Evolutionary conservation across 2,329 filamentous ascomycete genomes (phyloP).

Genomic region (Diaporthe australafricana): DNA sequence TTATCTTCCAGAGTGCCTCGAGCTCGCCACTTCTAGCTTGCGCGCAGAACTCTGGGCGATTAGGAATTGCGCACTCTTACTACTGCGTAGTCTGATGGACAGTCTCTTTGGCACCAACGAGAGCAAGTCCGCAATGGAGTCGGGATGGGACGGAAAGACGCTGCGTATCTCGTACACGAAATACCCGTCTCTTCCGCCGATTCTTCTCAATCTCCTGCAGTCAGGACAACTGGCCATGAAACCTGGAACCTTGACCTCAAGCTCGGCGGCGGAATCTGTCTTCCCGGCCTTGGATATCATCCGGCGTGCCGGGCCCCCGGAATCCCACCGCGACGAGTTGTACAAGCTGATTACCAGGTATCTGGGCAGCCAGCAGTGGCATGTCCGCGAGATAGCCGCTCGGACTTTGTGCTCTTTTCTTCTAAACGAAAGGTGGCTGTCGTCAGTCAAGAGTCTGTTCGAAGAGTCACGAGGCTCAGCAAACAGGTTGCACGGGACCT

Average conservation of each 20-base stretch:
- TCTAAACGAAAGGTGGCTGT: conserved; percentile 62
- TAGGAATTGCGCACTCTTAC: conserved; percentile 90
- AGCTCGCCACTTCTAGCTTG: conserved; percentile 83
- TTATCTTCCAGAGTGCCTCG: conserved; percentile 79
- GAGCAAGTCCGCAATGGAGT: conserved; percentile 72
- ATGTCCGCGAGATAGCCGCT: conserved; percentile 84
- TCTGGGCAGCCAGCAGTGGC: conserved; percentile 79
- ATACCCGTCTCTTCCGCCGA: conserved; percentile 72
- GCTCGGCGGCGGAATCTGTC: conserved; percentile 72
- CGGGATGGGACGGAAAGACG: conserved; percentile 72
- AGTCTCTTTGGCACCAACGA: conserved; percentile 81
- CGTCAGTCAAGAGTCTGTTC: conserved; percentile 53
- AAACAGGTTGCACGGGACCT: conserved; percentile 69
- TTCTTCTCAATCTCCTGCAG: conserved; percentile 72
- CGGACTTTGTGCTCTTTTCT: conserved; percentile 76
- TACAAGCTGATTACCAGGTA: conserved; percentile 70
- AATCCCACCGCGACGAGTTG: conserved; percentile 65
- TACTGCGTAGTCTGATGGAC: conserved; percentile 88
- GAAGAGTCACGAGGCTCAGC: conserved; percentile 48
- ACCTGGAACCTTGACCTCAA: conserved; percentile 43
- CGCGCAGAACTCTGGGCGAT: conserved; percentile 93
- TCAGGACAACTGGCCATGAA: conserved; percentile 60
- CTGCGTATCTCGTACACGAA: conserved; percentile 77
- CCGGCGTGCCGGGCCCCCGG: conserved; percentile 76
- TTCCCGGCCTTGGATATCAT: conserved; percentile 88